phyloP scores from a whole-genome alignment of 148 eudicot species.

The Vaccinium vitisidaea region DNA sequence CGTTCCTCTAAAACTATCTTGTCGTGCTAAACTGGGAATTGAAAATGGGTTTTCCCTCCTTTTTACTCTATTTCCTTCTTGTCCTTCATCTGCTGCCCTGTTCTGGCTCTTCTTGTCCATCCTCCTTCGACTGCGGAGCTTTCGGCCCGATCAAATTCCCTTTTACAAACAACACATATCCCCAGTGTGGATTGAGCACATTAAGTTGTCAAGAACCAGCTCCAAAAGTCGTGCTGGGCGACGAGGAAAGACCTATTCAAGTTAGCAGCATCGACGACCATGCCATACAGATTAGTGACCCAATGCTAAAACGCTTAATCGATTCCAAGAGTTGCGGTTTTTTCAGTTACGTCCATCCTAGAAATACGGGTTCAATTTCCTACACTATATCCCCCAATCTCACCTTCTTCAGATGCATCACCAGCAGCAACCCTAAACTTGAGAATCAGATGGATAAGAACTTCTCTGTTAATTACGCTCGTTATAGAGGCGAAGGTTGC shows the following conservation, averaged over 20 bases:
- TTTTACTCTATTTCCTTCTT: not conserved
- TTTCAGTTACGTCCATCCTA: not conserved
- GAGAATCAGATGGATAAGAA: not conserved
- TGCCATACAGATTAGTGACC: not conserved
- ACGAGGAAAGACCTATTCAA: not conserved
- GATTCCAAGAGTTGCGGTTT: not conserved
- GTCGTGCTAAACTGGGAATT: not conserved
- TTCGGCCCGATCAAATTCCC: conserved; percentile 25
- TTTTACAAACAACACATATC: conserved; percentile 23
- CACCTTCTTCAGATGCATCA: conserved; percentile 33
- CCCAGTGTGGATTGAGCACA: conserved; percentile 28
- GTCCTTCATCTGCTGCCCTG: conserved; percentile 9
- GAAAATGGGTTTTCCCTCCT: not conserved
- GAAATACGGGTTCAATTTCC: conserved; percentile 11
- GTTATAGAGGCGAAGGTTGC: not conserved
- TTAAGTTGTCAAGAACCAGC: conserved; percentile 23
- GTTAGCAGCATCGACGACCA: not conserved
- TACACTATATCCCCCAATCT: not conserved
- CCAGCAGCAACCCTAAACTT: not conserved
- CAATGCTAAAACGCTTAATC: not conserved
- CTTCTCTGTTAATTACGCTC: not conserved
- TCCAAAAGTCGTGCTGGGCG: conserved; percentile 19
- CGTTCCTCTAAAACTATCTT: not conserved
- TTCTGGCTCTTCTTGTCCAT: conserved; percentile 22
- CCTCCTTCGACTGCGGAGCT: conserved; percentile 27